These are phyloP conservation scores for Acrodontium crateriforme DNA, from an alignment of 2,329 filamentous ascomycete genomes.

Conservation along the genomic window DNA sequence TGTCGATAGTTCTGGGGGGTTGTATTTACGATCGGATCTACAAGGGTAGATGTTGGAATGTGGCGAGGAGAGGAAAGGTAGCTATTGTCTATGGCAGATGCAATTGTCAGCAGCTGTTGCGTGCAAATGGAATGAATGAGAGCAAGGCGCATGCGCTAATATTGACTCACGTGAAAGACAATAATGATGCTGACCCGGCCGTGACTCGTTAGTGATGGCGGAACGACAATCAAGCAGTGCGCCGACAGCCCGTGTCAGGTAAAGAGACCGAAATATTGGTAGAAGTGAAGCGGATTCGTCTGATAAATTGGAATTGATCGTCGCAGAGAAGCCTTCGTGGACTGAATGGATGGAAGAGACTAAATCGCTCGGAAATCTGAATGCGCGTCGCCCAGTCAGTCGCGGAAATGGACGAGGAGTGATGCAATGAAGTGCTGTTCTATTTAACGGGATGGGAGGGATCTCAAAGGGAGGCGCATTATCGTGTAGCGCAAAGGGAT, in stretches of 20 bases:
- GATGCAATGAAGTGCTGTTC: too few relatives aligned
- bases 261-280: too few relatives aligned
- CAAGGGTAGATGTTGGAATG: constrained; percentile 1
- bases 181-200: constrained; percentile 21
- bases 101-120: background rate
- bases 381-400: too few relatives aligned
- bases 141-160: constrained; percentile 1
- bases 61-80: constrained; percentile 5
- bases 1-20: constrained; percentile 13
- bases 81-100: constrained; percentile 4
- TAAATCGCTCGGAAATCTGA: constrained; percentile 4
- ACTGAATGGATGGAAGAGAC: constrained; percentile 1
- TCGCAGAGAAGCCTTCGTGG: constrained; percentile 3
- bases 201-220: constrained; percentile 14
- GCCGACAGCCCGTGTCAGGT: constrained; percentile 8
- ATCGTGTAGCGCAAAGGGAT: too few relatives aligned
- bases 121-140: background rate
- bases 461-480: too few relatives aligned
- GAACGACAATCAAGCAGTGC: constrained; percentile 9
- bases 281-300: too few relatives aligned
- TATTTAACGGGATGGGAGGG: too few relatives aligned
- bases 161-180: constrained; percentile 15
- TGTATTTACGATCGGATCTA: background rate
- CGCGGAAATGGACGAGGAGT: too few relatives aligned
- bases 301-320: constrained; percentile 1